Base-by-base conservation (phyloP, 1,284 basidiomycete species). In the Mycosarcoma maydis region DNA sequence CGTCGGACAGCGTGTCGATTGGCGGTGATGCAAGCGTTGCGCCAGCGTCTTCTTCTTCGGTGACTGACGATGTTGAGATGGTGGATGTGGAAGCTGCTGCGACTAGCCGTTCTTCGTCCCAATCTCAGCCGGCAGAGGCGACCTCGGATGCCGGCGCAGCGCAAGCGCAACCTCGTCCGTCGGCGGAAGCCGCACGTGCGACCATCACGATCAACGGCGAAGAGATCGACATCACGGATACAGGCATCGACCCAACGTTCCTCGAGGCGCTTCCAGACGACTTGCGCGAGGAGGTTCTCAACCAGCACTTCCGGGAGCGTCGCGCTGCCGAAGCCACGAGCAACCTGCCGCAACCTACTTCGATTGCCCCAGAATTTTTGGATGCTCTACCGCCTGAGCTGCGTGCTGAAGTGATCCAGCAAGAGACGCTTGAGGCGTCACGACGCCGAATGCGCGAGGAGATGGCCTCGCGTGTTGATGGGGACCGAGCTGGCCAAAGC, bases 221-320 rank as follows among this genome's bases (percentile, higher is more conserved):
- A 65, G 87, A 89, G n/a, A 92, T 98, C 26, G 96, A 99, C 81
- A 98, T 99, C 78, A 98, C 96, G 9, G 94, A 98, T 77, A 95
- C 94, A 14, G 96, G 96, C 8, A 98, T 99, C 77, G 96, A 98
- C 81, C 93, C 94, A 2, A 94, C 92, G 9, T 98, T 99, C 87
- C 85, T 99, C 50, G 94, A 98, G 83, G 96, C 96, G 17, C 84
- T 99, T 23, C 96, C 96, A 0, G 96, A 98, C 80, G 95, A 98
- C 72, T 96, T 99, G 90, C 89, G 96, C 42, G 95, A 97, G 80
- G 96, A 99, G 82, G 94, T 98, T 24, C 86, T 99, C 48, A 95
- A 95, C 79, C 96, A 98, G 82, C 94, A 98, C 80, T 89, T 98
- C 75, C 90, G 94, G 13, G 95, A 98, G 78, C 80, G 75, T 61